A percentile compares a stretch with the other conserved stretches of the same genome.
phyloP scores from a whole-genome alignment of 257 asterid genomes.

The Penstemon barbatus region DNA sequence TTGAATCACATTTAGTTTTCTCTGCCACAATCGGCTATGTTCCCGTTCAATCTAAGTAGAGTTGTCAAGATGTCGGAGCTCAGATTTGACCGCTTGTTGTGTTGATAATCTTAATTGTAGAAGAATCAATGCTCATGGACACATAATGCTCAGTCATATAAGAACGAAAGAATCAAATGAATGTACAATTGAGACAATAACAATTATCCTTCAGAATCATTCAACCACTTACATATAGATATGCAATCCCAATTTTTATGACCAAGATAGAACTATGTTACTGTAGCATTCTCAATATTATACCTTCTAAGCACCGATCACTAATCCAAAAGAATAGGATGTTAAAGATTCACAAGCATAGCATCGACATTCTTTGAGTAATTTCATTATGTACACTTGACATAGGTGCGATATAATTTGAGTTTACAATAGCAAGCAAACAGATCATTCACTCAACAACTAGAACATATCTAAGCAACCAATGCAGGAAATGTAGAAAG shows the following conservation, averaged over 20 bases:
- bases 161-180: background rate
- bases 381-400: background rate
- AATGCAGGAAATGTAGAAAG: background rate
- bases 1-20: slow-evolving; percentile 3
- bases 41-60: background rate
- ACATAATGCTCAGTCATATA: slow-evolving; percentile 9
- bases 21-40: background rate
- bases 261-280: background rate
- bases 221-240: no score
- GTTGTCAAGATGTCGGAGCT: slow-evolving; percentile 8
- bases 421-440: no score
- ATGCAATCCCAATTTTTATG: slow-evolving; percentile 1
- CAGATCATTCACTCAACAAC: background rate
- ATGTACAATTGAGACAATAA: background rate
- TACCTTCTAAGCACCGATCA: slow-evolving; percentile 18
- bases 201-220: slow-evolving; percentile 17
- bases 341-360: background rate
- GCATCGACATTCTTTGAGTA: slow-evolving; percentile 10
- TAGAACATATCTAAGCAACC: background rate
- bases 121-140: slow-evolving; percentile 14
- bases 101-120: background rate
- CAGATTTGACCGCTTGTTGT: slow-evolving; percentile 3
- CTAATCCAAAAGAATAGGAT: background rate
- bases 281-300: slow-evolving; percentile 6
- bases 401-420: no score